These are phyloP conservation scores for Quercus phellos DNA, from an alignment of 331 rosid species.

Conservation along the genomic window DNA sequence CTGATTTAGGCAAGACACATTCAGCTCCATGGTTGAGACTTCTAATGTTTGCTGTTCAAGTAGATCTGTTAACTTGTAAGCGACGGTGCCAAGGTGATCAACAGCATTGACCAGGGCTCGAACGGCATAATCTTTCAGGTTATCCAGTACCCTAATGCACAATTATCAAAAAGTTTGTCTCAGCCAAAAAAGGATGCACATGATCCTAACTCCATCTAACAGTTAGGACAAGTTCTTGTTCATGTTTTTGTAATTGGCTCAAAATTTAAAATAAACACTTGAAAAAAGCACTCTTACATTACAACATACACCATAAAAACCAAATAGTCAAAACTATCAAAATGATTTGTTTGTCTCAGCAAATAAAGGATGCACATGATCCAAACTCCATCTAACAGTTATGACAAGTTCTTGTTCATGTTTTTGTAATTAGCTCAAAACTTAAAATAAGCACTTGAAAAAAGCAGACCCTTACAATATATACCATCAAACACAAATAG, in stretches of 20 bases:
- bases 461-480: neutral
- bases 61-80: constrained; percentile 90
- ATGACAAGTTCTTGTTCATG: constrained; percentile 15
- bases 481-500: neutral
- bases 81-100: constrained; percentile 98
- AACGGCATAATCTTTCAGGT: constrained; percentile 91
- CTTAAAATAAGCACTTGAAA: neutral
- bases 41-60: constrained; percentile 83
- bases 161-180: neutral
- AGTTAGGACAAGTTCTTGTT: constrained; percentile 9
- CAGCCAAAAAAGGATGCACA: constrained; percentile 1
- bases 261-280: neutral
- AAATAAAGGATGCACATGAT: constrained; percentile 5
- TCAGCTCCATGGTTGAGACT: constrained; percentile 73
- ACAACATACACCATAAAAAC: neutral
- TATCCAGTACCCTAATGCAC: constrained; percentile 80
- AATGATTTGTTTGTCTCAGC: neutral
- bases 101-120: constrained; percentile 95
- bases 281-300: neutral
- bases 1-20: constrained; percentile 75
- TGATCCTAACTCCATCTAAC: constrained; percentile 11
- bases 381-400: constrained; percentile 9
- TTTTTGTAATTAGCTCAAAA: neutral
- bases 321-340: constrained; percentile 1
- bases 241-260: neutral